phyloP scores from a whole-genome alignment of 176 grass and related monocot species.

The Triticum dicoccoides region DNA sequence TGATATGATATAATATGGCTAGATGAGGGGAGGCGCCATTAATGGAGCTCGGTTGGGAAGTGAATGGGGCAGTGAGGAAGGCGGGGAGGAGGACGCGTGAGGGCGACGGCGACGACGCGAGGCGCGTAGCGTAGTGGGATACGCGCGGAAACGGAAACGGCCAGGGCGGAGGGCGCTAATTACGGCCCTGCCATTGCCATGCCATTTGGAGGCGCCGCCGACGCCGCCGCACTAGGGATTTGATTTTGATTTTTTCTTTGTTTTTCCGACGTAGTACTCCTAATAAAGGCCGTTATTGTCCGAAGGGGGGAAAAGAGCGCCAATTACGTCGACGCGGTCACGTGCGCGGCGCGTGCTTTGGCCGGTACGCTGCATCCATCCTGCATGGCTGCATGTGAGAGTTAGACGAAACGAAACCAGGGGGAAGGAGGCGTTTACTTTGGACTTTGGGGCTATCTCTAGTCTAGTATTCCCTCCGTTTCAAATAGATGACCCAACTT shows the following conservation, averaged over 20 bases:
- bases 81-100: neutral
- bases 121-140: neutral
- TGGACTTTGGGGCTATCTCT: neutral
- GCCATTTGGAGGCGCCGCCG: slow-evolving; percentile 41
- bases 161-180: slow-evolving; percentile 1
- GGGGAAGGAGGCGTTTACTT: neutral
- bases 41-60: slow-evolving; percentile 54
- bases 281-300: neutral
- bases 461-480: no score
- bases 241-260: neutral
- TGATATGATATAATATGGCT: neutral
- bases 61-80: neutral
- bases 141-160: slow-evolving; percentile 17
- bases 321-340: neutral
- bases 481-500: no score
- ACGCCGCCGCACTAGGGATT: neutral
- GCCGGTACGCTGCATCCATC: neutral
- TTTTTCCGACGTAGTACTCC: neutral
- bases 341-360: neutral
- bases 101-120: neutral
- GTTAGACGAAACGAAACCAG: neutral
- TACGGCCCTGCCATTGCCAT: slow-evolving; percentile 1
- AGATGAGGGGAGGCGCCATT: slow-evolving; percentile 52
- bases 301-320: neutral
- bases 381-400: neutral